These are phyloP conservation scores for Nakazawaea sp. DNA, from an alignment of 805 yeast species.

Conservation along the genomic window DNA sequence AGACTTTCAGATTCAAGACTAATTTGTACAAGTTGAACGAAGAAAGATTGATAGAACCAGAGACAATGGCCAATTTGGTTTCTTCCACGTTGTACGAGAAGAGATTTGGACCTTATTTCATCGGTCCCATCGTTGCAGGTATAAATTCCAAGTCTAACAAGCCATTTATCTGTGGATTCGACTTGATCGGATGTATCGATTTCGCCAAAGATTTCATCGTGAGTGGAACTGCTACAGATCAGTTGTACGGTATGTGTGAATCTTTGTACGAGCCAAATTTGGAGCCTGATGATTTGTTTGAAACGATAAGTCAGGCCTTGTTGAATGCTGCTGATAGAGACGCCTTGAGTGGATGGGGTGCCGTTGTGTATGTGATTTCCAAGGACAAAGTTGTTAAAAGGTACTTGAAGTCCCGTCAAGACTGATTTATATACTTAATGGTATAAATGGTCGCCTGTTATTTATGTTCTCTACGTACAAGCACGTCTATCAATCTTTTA, in stretches of 20 bases:
- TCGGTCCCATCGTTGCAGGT: constrained; percentile 96
- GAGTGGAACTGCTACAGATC: constrained; percentile 95
- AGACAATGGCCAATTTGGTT: constrained; percentile 86
- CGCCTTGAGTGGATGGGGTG: constrained; percentile 98
- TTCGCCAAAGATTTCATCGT: constrained; percentile 92
- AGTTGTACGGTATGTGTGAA: constrained; percentile 98
- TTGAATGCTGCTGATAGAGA: constrained; percentile 96
- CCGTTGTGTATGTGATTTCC: constrained; percentile 84
- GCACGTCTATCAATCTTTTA: too few relatives aligned
- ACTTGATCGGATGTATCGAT: constrained; percentile 94
- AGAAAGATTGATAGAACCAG: constrained; percentile 89
- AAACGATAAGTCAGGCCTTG: constrained; percentile 89
- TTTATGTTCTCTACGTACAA: too few relatives aligned
- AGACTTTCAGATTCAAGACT: constrained; percentile 75
- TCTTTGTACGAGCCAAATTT: constrained; percentile 88
- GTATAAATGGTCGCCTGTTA: too few relatives aligned
- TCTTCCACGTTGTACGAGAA: constrained; percentile 84
- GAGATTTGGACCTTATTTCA: constrained; percentile 94
- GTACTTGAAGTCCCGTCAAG: constrained; percentile 91
- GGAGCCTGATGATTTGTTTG: constrained; percentile 92
- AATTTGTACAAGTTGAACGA: constrained; percentile 87
- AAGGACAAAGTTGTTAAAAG: constrained; percentile 88
- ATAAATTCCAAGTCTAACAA: constrained; percentile 70
- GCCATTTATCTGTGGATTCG: constrained; percentile 95
- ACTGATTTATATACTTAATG: constrained; percentile 52